Base-by-base conservation (phyloP, 306 rosid species). In the Coriaria nepalensis region DNA sequence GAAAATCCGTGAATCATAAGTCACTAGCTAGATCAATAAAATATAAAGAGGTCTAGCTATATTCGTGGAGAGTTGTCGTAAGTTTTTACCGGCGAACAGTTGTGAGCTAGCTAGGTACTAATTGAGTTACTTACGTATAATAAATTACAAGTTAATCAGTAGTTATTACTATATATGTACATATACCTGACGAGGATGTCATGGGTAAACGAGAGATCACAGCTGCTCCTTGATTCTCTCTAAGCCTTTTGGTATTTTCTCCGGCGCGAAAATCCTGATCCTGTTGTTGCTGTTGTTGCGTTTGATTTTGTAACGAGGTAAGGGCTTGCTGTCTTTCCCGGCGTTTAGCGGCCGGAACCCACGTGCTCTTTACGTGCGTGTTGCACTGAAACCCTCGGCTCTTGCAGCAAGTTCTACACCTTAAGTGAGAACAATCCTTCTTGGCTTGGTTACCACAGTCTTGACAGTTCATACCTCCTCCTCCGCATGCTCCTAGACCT, bases 391-490 rank as follows among this genome's bases (percentile, higher is more conserved):
- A 61, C 77, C 90, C 90, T 74, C 90, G 74, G 49, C 85, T 81
- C 56, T 72, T 77, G 20, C 90, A 81, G 40, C 90, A 81, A 38
- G 90, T 81, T 40, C 90, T 66, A 60, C 90, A 81, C 47, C 90
- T 58, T 14, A 68, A 77, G 50, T 81, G 78, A 0, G 68, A 6
- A 45, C 90, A 81, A 13, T 77, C 84, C 59, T 81, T 81, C 77
- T 81, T 81, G 0, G 90, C 79, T 46, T 81, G 90, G 57, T 81
- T 81, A 0, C 90, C 90, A 40, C 90, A 81, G 39, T 81, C 90
- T 47, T 81, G 85, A 52, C 90, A 81, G 37, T 77, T 81, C 64
- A 81, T 63, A 6, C 69, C 66, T 4, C 66, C 56, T 7, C 61
- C 69, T 5, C 58, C 56, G 1, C 63, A 47, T 0, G 60, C 70